Conservation (phyloP, 1,284 basidiomycete genomes). For the Rhizoctonia solani region DNA sequence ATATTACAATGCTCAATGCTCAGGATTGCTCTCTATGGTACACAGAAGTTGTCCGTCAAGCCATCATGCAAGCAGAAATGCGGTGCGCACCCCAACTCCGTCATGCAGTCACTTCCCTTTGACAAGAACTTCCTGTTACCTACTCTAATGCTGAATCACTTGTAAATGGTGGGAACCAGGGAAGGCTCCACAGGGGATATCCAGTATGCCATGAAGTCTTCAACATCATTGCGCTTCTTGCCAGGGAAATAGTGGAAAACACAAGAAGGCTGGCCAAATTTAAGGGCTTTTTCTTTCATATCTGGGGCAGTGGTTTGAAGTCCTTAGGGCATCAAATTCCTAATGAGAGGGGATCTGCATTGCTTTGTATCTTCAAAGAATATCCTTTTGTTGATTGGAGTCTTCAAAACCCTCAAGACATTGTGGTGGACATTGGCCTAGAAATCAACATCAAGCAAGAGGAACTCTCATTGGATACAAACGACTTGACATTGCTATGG, state of each 20-base stretch:
- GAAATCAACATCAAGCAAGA: neutral
- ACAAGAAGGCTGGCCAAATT: neutral
- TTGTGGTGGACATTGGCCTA: neutral
- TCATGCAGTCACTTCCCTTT: too few species aligned
- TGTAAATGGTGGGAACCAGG: neutral
- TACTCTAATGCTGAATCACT: too few species aligned
- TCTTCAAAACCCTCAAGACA: conserved; percentile 7
- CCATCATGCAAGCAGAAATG: neutral
- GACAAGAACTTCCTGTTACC: too few species aligned
- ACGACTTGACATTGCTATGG: conserved; percentile 4
- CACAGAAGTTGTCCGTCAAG: neutral
- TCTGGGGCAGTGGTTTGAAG: conserved; percentile 3
- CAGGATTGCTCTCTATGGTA: neutral
- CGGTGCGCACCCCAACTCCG: too few species aligned
- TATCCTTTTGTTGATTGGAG: conserved; percentile 17
- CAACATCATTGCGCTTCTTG: neutral
- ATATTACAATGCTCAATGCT: neutral
- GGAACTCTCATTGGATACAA: neutral
- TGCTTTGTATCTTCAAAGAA: neutral
- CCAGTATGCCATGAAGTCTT: neutral
- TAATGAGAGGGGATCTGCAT: neutral
- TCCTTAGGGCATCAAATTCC: neutral
- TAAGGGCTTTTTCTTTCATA: neutral
- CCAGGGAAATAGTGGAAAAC: neutral
- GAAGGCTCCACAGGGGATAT: neutral